Base-by-base conservation (phyloP, 78 protist species). In the Cyanophora paradoxa region DNA sequence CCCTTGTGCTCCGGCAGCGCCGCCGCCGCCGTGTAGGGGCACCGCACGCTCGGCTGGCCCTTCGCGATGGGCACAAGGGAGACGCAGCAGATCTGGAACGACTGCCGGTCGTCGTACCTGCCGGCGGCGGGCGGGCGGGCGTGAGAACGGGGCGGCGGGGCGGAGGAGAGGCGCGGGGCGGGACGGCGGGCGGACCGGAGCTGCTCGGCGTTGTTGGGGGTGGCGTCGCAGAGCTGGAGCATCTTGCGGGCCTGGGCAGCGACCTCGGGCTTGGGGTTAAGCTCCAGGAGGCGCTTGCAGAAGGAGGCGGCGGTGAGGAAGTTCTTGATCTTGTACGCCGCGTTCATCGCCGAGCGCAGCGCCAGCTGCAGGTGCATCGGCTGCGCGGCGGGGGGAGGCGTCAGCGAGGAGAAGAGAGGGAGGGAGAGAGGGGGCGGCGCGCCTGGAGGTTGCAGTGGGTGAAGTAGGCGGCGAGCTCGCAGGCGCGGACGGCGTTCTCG, bases 391-490 rank as follows among this genome's bases (percentile, higher is more conserved):
- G n/a, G n/a, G n/a, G n/a, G n/a, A n/a, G n/a, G n/a, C n/a, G n/a
- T n/a, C n/a, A n/a, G n/a, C n/a, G n/a, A n/a, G n/a, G n/a, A n/a
- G n/a, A n/a, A n/a, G n/a, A n/a, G n/a, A n/a, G n/a, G n/a, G n/a
- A n/a, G n/a, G n/a, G n/a, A n/a, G n/a, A n/a, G n/a, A n/a, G n/a
- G n/a, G n/a, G n/a, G n/a, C n/a, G n/a, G n/a, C n/a, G n/a, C n/a
- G n/a, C n/a, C n/a, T n/a, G 87, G 31, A 96, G 42, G 42, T 92
- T 78, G 83, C 96, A 90, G 89, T 96, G 95, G 7, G 97, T 90
- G 52, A 95, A 92, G 72, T 92, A 93, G 22, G 96, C 94, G 13
- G 97, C 91, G 59, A 95, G 86, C 85, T 91, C 98, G 20, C 59
- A 39, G 64, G 48, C 72, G 56, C 71, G 76, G 22, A 1, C 1